Evolutionary conservation across 2,329 filamentous ascomycete species (phyloP).

Genomic region (Penicillium sp.): DNA sequence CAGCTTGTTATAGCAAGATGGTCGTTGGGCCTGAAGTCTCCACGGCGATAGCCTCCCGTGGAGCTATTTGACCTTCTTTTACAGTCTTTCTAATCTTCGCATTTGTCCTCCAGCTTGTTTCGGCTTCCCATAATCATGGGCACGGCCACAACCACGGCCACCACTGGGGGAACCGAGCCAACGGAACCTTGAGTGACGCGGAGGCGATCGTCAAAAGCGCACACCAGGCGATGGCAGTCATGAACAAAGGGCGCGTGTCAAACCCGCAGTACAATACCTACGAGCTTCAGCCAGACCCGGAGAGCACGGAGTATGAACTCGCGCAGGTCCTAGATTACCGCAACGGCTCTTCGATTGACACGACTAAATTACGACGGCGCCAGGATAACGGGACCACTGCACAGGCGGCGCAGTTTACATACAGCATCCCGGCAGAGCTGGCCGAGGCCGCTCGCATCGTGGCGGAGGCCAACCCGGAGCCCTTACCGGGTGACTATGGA

Average conservation of each 20-base stretch:
- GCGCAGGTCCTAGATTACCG: background rate
- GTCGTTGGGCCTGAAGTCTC: too few relatives aligned
- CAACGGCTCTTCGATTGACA: background rate
- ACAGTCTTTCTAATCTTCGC: too few relatives aligned
- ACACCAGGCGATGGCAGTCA: background rate
- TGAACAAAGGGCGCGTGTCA: background rate
- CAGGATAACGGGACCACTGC: too few relatives aligned
- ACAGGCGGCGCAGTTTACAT: background rate
- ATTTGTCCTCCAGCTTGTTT: too few relatives aligned
- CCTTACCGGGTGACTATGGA: background rate
- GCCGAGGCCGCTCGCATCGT: background rate
- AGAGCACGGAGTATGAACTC: background rate
- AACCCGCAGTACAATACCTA: background rate
- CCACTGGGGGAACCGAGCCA: too few relatives aligned
- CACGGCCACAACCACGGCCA: too few relatives aligned
- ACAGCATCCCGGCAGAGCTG: background rate
- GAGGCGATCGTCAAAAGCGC: background rate
- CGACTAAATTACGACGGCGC: too few relatives aligned
- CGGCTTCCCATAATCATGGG: too few relatives aligned
- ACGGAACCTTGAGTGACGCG: too few relatives aligned
- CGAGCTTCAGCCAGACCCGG: background rate
- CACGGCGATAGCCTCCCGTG: too few relatives aligned
- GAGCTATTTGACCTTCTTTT: too few relatives aligned
- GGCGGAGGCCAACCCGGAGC: background rate
- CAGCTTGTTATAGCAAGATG: too few relatives aligned